A percentile compares a stretch with the other conserved stretches of the same genome.
These are phyloP conservation scores for Sporothrix pallida DNA, from an alignment of 2,329 filamentous ascomycete species.

Conservation along the genomic window DNA sequence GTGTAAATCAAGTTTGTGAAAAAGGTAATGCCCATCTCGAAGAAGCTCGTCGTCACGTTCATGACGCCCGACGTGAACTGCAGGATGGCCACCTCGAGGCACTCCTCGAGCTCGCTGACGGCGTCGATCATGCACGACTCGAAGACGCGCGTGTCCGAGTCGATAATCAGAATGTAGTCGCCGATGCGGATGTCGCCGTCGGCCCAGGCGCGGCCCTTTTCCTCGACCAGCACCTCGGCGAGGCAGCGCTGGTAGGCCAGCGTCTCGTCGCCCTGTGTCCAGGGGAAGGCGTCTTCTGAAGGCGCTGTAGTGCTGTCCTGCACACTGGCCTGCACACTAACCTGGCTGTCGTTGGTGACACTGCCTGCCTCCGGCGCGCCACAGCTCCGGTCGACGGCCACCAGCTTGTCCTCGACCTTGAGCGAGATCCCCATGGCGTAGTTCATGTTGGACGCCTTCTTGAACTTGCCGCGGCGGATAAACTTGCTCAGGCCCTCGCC, in stretches of 20 bases:
- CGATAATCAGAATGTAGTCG: constrained; percentile 80
- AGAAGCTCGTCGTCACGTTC: constrained; percentile 77
- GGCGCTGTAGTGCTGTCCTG: constrained; percentile 75
- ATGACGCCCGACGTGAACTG: constrained; percentile 80
- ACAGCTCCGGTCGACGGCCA: constrained; percentile 51
- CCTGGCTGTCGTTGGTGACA: constrained; percentile 80
- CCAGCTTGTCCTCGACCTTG: constrained; percentile 73
- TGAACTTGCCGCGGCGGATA: constrained; percentile 68
- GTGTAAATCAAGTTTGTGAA: constrained; percentile 78
- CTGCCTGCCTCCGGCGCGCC: constrained; percentile 77
- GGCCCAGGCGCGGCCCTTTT: constrained; percentile 75
- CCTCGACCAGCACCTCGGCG: constrained; percentile 66
- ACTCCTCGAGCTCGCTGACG: constrained; percentile 81
- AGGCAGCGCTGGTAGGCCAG: constrained; percentile 69
- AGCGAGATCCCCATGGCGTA: constrained; percentile 70
- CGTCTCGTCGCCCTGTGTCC: constrained; percentile 72
- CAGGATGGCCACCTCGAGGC: constrained; percentile 77
- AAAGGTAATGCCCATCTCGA: constrained; percentile 73
- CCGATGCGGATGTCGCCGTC: constrained; percentile 86
- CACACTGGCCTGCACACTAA: no score
- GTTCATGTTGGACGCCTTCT: constrained; percentile 77
- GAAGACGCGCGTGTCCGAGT: constrained; percentile 75
- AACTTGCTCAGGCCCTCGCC: constrained; percentile 64
- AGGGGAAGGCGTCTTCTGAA: constrained; percentile 46
- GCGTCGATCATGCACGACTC: constrained; percentile 75